These are phyloP conservation scores for Glarea lozoyensis DNA, from an alignment of 495 filamentous ascomycete species.

Conservation along the genomic window DNA sequence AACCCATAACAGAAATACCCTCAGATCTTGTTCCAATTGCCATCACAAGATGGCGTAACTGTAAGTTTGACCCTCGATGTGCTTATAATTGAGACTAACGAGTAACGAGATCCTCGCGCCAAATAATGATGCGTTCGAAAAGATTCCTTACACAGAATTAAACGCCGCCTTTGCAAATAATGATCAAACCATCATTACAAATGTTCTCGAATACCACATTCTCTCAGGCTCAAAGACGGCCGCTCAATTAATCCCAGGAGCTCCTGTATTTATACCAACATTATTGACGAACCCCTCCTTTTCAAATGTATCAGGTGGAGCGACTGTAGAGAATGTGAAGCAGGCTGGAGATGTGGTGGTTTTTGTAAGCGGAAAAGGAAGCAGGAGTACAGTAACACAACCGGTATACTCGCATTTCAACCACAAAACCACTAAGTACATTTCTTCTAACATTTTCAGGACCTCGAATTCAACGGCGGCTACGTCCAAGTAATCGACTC, in stretches of 20 bases:
- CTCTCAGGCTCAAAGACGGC: constrained; percentile 43
- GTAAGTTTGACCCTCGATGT: constrained; percentile 14
- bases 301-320: constrained; percentile 29
- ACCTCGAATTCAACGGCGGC: constrained; percentile 54
- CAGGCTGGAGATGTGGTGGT: constrained; percentile 27
- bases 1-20: constrained; percentile 24
- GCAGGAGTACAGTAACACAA: constrained; percentile 23
- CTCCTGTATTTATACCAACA: constrained; percentile 45
- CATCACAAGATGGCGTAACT: constrained; percentile 25
- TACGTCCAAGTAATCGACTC: constrained; percentile 58
- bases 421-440: not conserved
- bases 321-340: constrained; percentile 26
- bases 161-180: constrained; percentile 19
- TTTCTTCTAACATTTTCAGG: constrained; percentile 14
- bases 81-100: not conserved
- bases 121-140: constrained; percentile 45
- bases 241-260: constrained; percentile 30
- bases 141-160: constrained; percentile 26
- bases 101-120: constrained; percentile 47
- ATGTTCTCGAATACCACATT: constrained; percentile 57
- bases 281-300: constrained; percentile 41
- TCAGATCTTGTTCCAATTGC: constrained; percentile 26
- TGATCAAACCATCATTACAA: constrained; percentile 31
- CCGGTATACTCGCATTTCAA: constrained; percentile 4
- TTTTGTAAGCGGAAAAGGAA: constrained; percentile 29